Base-by-base conservation (phyloP, 129 eudicot species). In the Escallonia rubra region DNA sequence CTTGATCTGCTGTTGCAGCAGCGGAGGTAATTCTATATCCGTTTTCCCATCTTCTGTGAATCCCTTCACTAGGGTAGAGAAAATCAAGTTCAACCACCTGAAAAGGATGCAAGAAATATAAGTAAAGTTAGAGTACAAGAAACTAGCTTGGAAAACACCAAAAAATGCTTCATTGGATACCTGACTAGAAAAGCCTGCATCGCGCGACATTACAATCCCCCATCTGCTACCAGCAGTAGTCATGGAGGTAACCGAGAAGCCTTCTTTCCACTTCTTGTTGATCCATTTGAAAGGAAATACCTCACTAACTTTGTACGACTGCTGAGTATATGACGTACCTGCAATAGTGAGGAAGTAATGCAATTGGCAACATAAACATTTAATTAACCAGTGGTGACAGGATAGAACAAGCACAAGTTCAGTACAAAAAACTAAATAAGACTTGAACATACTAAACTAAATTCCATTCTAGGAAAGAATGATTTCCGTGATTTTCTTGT, bases 191-290 rank as follows among this genome's bases (percentile, higher is more conserved):
- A 69, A 86, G 15, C 81, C 84, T 64, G 95, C 74, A 57, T 86
- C 91, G n/a, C 95, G 95, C 15, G 97, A 90, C 97, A 90, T 90
- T 4, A 90, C 85, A 7, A 90, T 76, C 11, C 86, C 97, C 97
- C 97, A 86, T 59, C 95, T 75, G 72, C 74, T 86, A 59, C 97
- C 95, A 1, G 97, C 80, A 13, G 95, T 86, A 9, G 95, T 80
- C 97, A 90, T 90, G 46, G 95, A 77, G 53, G 97, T 90, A 14
- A 90, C 97, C 54, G 72, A 74, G 63, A 90, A 90, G 68, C 91
- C 95, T 68, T 90, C 97, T 63, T 79, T 90, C 97, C 97, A 90
- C 76, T 90, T 90, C 72, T 86, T 90, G 74, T 84, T 86, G 43
- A 90, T 86, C 97, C 97, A 90, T 64, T 90, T 90, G 70, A 79